phyloP scores from a whole-genome alignment of 208 protist species.

The Leishmania major region DNA sequence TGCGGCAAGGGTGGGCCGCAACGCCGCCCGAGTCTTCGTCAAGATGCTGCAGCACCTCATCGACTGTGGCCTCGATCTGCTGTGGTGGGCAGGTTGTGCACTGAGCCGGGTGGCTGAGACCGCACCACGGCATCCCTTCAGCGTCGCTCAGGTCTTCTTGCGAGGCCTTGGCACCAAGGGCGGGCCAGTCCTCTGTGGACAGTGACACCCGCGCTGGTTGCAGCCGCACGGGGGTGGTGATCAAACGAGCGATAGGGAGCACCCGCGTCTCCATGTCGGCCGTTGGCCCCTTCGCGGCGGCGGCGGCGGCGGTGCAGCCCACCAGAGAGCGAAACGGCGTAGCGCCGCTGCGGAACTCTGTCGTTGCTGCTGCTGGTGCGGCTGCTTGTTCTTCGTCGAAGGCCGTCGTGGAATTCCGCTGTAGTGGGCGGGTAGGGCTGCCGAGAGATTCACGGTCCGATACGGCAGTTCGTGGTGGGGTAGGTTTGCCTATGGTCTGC shows the following conservation, averaged over 20 bases:
- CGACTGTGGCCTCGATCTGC: neutral
- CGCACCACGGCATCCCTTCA: neutral
- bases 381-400: neutral
- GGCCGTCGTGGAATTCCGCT: neutral
- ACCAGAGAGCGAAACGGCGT: neutral
- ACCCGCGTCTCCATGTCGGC: constrained; percentile 22
- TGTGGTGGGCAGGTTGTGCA: neutral
- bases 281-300: neutral
- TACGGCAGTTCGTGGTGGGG: neutral
- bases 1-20: neutral
- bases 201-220: neutral
- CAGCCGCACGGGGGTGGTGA: neutral
- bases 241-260: constrained; percentile 7
- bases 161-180: neutral
- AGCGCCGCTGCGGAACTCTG: neutral
- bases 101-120: neutral
- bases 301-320: neutral
- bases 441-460: neutral
- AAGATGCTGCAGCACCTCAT: neutral
- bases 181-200: neutral
- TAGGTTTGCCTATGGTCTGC: neutral
- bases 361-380: neutral
- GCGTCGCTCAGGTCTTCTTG: neutral
- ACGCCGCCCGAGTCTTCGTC: neutral
- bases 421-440: neutral